Percentiles rank a stretch among this genome's conserved stretches.
Evolutionary conservation across 2,329 filamentous ascomycete species (phyloP).

Genomic region (Trichocomaceae sp.): DNA sequence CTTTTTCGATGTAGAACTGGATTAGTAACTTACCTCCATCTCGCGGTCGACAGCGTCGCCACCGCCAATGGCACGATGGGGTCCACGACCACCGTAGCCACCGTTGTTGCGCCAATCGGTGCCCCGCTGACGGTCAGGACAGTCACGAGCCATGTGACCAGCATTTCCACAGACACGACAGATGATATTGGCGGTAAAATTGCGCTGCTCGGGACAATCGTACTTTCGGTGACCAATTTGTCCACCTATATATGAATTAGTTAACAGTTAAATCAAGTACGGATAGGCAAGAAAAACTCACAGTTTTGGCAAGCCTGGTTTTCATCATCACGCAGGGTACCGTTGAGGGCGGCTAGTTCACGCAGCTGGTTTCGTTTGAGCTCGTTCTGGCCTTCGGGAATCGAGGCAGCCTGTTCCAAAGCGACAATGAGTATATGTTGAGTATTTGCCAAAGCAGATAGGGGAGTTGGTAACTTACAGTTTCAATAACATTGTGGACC

Average conservation of each 20-base stretch:
- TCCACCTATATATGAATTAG: conserved; percentile 50
- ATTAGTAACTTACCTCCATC: conserved; percentile 66
- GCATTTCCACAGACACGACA: conserved; percentile 97
- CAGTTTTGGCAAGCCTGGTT: conserved; percentile 99
- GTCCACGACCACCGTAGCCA: conserved; percentile 41
- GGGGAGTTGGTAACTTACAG: conserved; percentile 56
- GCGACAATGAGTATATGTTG: conserved; percentile 16
- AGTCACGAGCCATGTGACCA: conserved; percentile 96
- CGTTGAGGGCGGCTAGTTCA: conserved; percentile 95
- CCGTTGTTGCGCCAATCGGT: conserved; percentile 80
- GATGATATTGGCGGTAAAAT: conserved; percentile 98
- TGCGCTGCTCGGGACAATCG: conserved; percentile 94
- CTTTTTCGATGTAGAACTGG: neutral
- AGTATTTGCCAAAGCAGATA: neutral
- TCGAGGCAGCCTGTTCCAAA: conserved; percentile 73
- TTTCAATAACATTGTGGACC: conserved; percentile 98
- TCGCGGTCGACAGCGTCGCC: conserved; percentile 87
- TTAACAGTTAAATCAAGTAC: neutral
- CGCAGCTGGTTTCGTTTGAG: conserved; percentile 97
- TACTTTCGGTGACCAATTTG: conserved; percentile 99
- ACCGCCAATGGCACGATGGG: conserved; percentile 60
- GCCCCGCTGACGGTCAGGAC: conserved; percentile 86
- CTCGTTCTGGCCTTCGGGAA: conserved; percentile 97
- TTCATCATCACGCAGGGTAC: conserved; percentile 96
- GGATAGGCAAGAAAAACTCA: conserved; percentile 28